Evolutionary conservation across 148 eudicot species (phyloP), one percentile per base, ranked within the genome.

Genomic region (Selenicereus undatus): DNA sequence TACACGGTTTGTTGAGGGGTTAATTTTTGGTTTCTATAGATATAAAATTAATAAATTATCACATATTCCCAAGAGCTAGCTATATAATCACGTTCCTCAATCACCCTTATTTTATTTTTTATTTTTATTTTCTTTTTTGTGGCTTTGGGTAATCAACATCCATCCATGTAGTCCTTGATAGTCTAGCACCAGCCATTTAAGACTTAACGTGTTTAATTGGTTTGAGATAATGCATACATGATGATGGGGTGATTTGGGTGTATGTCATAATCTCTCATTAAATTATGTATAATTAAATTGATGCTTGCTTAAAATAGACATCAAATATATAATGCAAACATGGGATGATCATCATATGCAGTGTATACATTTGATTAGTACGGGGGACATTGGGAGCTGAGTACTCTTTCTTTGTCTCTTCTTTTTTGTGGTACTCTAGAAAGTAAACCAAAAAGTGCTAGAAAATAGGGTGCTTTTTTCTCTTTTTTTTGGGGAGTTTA

Each of bases 391-490:
- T 73, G n/a, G 78, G 27, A 65, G 69, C 27, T 52, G 58, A 79
- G 52, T 60, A 66, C 81, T 26, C 65, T 74, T 82, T 77, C 35
- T 72, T 13, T 82, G 48, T 73, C 58, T 60, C 43, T 68, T 24
- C 75, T 77, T 32, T 24, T 48, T 27, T 64, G 24, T 73, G 76
- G 20, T 64, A 83, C n/a, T 73, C 60, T 17, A 69, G 71, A 79
- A 83, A 74, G 85, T 74, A 27, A 66, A 79, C 65, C 20, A 51
- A 21, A 79, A 83, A 74, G 82, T 66, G 71, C 77, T 78, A 39
- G 32, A n/a, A 45, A 32, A 17, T 43, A 24, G 79, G 76, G 52
- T 74, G 20, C 72, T 62, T 30, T 76, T 60, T 80, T 64, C 51
- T 48, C 43, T 30, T 76, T 60, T 80, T 64, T 68, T 48, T 51